These are phyloP conservation scores for Mercurialis annua DNA, from an alignment of 345 rosid genomes.

Conservation along the genomic window DNA sequence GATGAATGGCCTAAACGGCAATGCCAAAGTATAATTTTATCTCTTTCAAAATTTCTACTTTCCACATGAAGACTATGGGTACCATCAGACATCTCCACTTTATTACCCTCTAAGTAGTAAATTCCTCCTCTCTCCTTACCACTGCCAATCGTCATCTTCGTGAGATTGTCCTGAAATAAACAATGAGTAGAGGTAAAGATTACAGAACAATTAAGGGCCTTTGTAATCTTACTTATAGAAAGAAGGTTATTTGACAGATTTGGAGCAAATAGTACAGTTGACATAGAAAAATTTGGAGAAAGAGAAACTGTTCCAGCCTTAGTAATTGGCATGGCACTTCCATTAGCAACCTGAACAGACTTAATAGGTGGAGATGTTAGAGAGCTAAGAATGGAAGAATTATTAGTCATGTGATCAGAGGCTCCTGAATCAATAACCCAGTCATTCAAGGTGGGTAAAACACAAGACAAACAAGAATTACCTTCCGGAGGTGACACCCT, in stretches of 20 bases:
- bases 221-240: too few relatives aligned
- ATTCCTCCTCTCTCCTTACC: background rate
- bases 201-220: background rate
- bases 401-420: background rate
- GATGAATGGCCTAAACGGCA: background rate
- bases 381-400: background rate
- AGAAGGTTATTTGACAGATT: background rate
- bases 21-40: background rate
- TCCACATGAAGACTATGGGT: background rate
- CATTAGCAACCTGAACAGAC: background rate
- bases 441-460: too few relatives aligned
- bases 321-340: background rate
- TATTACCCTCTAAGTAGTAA: too few relatives aligned
- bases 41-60: background rate
- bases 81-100: background rate
- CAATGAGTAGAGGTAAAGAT: background rate
- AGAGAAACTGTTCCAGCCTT: background rate
- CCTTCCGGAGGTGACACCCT: background rate
- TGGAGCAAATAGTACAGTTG: background rate
- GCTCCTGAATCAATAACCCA: constrained; percentile 3
- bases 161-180: background rate
- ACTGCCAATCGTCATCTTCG: constrained; percentile 7
- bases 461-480: too few relatives aligned
- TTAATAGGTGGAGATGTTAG: background rate
- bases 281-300: background rate